Percentiles rank a stretch among this genome's conserved stretches.
Conservation (phyloP, 2,329 filamentous ascomycete species). For the Cordyceps militaris region DNA sequence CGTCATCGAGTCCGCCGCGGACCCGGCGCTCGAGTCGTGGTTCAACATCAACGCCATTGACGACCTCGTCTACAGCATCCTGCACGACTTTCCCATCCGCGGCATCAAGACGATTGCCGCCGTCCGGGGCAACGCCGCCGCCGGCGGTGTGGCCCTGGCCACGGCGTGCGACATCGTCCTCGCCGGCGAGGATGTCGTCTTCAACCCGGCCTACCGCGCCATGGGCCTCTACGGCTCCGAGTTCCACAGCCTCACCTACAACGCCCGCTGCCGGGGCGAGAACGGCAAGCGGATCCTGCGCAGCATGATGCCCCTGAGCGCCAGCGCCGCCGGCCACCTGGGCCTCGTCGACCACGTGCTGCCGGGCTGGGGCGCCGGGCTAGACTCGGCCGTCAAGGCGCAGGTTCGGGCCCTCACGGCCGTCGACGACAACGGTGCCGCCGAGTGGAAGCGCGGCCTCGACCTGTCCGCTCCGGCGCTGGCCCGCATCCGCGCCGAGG, state of each 20-base stretch:
- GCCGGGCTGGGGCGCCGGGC: slow-evolving; percentile 23
- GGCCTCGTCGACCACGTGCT: slow-evolving; percentile 34
- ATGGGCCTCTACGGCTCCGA: slow-evolving; percentile 32
- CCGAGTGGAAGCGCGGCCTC: slow-evolving; percentile 28
- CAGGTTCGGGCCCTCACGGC: slow-evolving; percentile 25
- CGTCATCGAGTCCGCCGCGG: slow-evolving; percentile 32
- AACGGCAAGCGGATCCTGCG: slow-evolving; percentile 26
- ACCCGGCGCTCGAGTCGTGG: slow-evolving; percentile 34
- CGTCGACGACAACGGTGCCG: neutral
- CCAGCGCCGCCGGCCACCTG: slow-evolving; percentile 29
- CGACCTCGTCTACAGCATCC: slow-evolving; percentile 31
- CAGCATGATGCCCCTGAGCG: slow-evolving; percentile 32
- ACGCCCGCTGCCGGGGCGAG: slow-evolving; percentile 28
- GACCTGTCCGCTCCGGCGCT: slow-evolving; percentile 27
- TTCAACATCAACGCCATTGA: slow-evolving; percentile 38
- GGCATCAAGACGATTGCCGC: slow-evolving; percentile 32
- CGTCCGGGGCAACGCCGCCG: slow-evolving; percentile 34
- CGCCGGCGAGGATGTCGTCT: slow-evolving; percentile 29
- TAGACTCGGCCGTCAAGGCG: slow-evolving; percentile 29
- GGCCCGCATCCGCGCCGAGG: slow-evolving; percentile 26
- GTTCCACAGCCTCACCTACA: slow-evolving; percentile 34
- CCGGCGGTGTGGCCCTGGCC: slow-evolving; percentile 36
- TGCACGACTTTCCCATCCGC: slow-evolving; percentile 29
- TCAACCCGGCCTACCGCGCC: slow-evolving; percentile 36
- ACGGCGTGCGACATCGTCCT: slow-evolving; percentile 31